Evolutionary conservation across 768 basidiomycete species (phyloP).

Genomic region (Strobilomyces confusus): DNA sequence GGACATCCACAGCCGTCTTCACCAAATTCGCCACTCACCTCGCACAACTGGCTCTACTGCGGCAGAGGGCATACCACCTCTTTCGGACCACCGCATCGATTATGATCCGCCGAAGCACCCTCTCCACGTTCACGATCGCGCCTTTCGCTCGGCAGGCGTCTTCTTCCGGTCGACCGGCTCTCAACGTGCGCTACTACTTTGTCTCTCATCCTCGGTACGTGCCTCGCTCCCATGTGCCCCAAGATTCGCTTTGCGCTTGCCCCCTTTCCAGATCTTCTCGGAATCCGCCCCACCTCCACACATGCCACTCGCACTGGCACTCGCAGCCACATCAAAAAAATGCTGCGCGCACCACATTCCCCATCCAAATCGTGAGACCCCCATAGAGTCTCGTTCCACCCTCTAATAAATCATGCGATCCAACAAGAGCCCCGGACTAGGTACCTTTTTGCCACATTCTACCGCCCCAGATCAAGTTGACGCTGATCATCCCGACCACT

Average conservation of each 20-base stretch:
- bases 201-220: constrained; percentile 16
- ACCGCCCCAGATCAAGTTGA: constrained; percentile 21
- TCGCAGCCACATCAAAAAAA: constrained; percentile 1
- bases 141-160: constrained; percentile 10
- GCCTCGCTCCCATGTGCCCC: constrained; percentile 25
- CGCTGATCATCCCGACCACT: constrained; percentile 24
- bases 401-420: constrained; percentile 12
- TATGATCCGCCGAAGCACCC: constrained; percentile 21
- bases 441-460: constrained; percentile 15
- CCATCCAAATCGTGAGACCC: constrained; percentile 4
- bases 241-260: constrained; percentile 24
- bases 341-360: background rate
- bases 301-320: background rate
- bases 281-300: constrained; percentile 22
- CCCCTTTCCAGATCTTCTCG: constrained; percentile 24
- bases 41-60: constrained; percentile 4
- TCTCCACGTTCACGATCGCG: constrained; percentile 18
- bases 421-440: constrained; percentile 18
- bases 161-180: constrained; percentile 14
- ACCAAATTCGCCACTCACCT: constrained; percentile 10
- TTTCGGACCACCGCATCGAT: constrained; percentile 8
- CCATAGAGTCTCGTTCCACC: background rate
- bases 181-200: constrained; percentile 2
- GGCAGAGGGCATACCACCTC: constrained; percentile 19
- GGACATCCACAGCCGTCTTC: constrained; percentile 5